phyloP scores from a whole-genome alignment of 306 rosid species.

The Vachellia collinsii region DNA sequence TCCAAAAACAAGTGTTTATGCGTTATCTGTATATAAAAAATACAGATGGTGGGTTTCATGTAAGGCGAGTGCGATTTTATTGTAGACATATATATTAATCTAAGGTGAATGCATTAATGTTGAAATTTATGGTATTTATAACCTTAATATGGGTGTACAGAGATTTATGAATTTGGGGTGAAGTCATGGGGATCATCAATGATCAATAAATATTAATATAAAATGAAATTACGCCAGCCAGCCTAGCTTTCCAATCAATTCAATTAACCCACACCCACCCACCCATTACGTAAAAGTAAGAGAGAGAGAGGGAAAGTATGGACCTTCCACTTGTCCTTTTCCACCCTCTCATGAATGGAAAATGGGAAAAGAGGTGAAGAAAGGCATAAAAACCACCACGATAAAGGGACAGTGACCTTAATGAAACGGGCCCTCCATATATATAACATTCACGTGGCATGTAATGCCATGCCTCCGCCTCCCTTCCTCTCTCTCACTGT shows the following conservation, averaged over 20 bases:
- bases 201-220: too few species aligned
- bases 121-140: background rate
- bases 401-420: constrained; percentile 39
- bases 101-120: background rate
- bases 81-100: too few species aligned
- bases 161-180: background rate
- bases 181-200: background rate
- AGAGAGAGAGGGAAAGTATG: constrained; percentile 27
- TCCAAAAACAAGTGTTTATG: background rate
- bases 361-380: constrained; percentile 40
- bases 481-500: background rate
- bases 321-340: constrained; percentile 40
- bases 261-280: constrained; percentile 1
- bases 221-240: background rate
- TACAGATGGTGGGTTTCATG: background rate
- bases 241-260: background rate
- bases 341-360: constrained; percentile 34
- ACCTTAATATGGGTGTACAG: background rate
- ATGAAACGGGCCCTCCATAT: constrained; percentile 44
- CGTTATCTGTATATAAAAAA: background rate
- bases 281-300: constrained; percentile 23
- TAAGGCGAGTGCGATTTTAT: background rate
- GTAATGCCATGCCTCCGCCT: background rate
- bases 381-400: constrained; percentile 35
- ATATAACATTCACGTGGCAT: constrained; percentile 58